A percentile compares a stretch with the other conserved stretches of the same genome.
Evolutionary conservation across 768 basidiomycete species (phyloP).

Genomic region (Kwoniella bestiolae): DNA sequence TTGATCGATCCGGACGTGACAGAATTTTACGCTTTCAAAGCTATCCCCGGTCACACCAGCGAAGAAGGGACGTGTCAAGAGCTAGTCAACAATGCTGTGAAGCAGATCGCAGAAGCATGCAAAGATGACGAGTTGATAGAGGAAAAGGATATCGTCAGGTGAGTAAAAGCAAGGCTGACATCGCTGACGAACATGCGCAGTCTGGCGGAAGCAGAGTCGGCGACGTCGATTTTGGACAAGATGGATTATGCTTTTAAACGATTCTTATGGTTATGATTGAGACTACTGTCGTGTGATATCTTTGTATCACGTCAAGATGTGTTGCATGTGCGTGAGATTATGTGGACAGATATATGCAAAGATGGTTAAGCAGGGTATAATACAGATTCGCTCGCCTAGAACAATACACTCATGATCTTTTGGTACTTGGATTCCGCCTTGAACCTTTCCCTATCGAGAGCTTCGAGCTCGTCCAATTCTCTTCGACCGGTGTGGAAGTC

Average conservation of each 20-base stretch:
- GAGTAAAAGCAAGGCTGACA: conserved; percentile 38
- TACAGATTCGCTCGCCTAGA: conserved; percentile 27
- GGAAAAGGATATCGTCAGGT: conserved; percentile 81
- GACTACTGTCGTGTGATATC: background rate
- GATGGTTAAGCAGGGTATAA: background rate
- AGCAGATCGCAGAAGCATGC: conserved; percentile 64
- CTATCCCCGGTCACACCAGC: conserved; percentile 54
- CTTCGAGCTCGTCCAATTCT: conserved; percentile 56
- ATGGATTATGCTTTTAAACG: conserved; percentile 94
- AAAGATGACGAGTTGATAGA: conserved; percentile 62
- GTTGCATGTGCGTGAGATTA: too few relatives aligned
- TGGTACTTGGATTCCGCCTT: conserved; percentile 39
- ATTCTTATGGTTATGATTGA: conserved; percentile 72
- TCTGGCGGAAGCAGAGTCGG: conserved; percentile 77
- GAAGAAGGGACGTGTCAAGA: conserved; percentile 68
- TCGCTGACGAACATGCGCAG: conserved; percentile 60
- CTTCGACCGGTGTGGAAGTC: conserved; percentile 55
- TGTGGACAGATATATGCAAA: too few relatives aligned
- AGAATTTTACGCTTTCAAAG: conserved; percentile 59
- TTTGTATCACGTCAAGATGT: too few relatives aligned
- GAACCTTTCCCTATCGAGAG: conserved; percentile 38
- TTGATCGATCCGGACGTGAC: conserved; percentile 21
- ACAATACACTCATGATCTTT: conserved; percentile 39
- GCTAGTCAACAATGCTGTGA: conserved; percentile 75
- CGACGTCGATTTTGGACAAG: conserved; percentile 84